Percentiles rank a stretch among this genome's conserved stretches.
Conservation (phyloP, 305 asterid genomes). For the Petunia hybrid region DNA sequence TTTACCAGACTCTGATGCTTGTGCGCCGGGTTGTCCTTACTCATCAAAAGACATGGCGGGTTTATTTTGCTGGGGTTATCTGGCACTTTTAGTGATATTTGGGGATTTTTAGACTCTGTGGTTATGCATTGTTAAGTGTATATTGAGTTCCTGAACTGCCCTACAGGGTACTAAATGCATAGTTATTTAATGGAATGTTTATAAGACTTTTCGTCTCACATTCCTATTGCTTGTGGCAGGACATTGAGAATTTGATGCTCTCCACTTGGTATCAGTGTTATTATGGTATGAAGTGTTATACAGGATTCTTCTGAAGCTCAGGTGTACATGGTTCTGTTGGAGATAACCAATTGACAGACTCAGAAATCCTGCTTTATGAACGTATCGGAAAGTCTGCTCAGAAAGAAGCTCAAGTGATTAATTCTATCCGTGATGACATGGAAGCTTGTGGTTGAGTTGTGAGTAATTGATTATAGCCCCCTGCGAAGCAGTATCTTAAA, state of each 20-base stretch:
- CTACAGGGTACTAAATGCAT: background rate
- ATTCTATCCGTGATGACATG: background rate
- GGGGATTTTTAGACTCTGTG: background rate
- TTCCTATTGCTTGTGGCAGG: constrained; percentile 22
- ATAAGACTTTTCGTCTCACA: constrained; percentile 1
- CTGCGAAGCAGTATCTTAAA: constrained; percentile 7
- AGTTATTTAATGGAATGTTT: background rate
- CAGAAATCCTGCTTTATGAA: constrained; percentile 9
- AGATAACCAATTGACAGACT: constrained; percentile 2
- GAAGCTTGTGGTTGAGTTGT: constrained; percentile 9
- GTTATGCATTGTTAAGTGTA: background rate
- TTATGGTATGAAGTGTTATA: constrained; percentile 3
- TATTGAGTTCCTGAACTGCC: constrained; percentile 8
- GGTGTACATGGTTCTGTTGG: constrained; percentile 15
- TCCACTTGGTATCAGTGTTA: background rate
- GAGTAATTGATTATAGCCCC: constrained; percentile 39
- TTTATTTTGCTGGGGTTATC: background rate
- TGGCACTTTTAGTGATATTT: background rate
- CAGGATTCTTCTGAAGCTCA: background rate
- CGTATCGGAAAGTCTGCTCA: background rate
- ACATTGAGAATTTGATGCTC: constrained; percentile 19
- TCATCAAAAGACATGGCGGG: background rate
- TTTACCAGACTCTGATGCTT: too few species aligned
- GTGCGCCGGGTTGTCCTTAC: too few species aligned
- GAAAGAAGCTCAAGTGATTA: constrained; percentile 18